Percentiles rank a stretch among this genome's conserved stretches.
These are phyloP conservation scores for Phytophthora podocarpi DNA, from an alignment of 352 stramenopile genomes.

Conservation along the genomic window DNA sequence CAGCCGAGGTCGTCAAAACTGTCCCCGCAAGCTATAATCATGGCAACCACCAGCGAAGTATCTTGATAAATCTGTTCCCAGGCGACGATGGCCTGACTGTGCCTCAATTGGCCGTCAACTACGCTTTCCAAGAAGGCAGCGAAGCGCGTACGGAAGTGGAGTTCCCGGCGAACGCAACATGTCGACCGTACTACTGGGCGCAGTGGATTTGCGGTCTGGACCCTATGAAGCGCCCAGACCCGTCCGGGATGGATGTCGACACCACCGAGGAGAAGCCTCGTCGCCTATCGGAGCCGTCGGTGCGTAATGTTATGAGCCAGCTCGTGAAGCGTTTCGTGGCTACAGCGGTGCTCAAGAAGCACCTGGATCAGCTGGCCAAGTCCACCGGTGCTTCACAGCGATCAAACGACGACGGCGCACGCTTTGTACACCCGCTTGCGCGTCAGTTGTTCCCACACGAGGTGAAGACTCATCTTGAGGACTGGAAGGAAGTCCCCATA, in stretches of 20 bases:
- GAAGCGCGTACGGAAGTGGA: conserved; percentile 37
- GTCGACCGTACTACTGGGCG: conserved; percentile 71
- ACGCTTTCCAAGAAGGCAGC: conserved; percentile 44
- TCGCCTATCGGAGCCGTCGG: conserved; percentile 63
- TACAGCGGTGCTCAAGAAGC: conserved; percentile 48
- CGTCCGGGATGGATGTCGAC: background rate
- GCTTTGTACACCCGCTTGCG: conserved; percentile 43
- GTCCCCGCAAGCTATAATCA: conserved; percentile 21
- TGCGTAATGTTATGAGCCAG: conserved; percentile 70
- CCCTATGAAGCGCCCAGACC: conserved; percentile 46
- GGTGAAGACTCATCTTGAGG: conserved; percentile 53
- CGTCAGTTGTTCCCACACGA: conserved; percentile 47
- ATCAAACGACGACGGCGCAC: conserved; percentile 5
- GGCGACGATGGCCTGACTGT: conserved; percentile 55
- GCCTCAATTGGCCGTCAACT: conserved; percentile 50
- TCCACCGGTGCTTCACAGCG: conserved; percentile 10
- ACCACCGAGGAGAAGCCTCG: conserved; percentile 6
- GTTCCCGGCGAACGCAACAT: conserved; percentile 45
- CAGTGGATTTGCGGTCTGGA: conserved; percentile 79
- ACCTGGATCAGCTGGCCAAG: conserved; percentile 50
- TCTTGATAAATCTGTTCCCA: conserved; percentile 71
- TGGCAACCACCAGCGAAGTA: conserved; percentile 22
- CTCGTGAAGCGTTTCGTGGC: conserved; percentile 60
- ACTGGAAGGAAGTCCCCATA: conserved; percentile 53
- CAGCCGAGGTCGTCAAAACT: conserved; percentile 53